Base-by-base conservation (phyloP, 2,329 filamentous ascomycete species). In the Trichoderma sp. region DNA sequence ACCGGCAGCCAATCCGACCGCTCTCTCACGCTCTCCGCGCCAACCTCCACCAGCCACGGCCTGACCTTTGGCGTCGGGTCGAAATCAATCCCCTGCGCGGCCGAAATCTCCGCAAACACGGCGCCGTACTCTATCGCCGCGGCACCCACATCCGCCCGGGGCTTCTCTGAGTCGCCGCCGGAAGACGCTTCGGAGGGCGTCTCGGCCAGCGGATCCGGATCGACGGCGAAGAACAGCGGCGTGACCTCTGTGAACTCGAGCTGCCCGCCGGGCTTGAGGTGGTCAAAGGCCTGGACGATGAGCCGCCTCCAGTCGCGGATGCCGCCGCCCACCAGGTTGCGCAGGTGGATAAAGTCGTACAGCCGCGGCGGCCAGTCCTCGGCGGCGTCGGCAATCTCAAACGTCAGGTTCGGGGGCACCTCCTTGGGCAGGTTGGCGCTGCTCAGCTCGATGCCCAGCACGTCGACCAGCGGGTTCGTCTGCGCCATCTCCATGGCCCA, bases 401-500 rank as follows among this genome's bases (percentile, higher is more conserved):
- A 90, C 4, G 80, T 82, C 27, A 89, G 82, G 72, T 90, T 90
- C 21, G 86, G 82, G 7, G 88, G 88, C 8, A 89, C 84, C 31
- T 78, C 75, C 10, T 75, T 79, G 19, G 79, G 80, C 55, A 81
- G 74, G 40, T 83, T 76, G n/a, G 81, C 80, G 31, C 78, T 78
- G 24, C 78, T 81, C 24, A 83, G 72, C 69, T 84, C 82, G 53
- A 83, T 76, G 35, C 81, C 81, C 33, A 81, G 77, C 16, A 84
- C 78, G 4, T 76, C 74, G 31, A 78, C 79, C 31, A 79, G 75
- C 3, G 82, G 81, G 66, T 82, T 81, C 6, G 75, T 75, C 55
- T 76, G 77, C 5, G 78, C 82, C 78, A 82, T 80, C 52, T 83
- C 81, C 58, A 81, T 75, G 49, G 81, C 80, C 82, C 82, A 84